phyloP scores from a whole-genome alignment of 805 yeast genomes.

The Candida ipomoeae region DNA sequence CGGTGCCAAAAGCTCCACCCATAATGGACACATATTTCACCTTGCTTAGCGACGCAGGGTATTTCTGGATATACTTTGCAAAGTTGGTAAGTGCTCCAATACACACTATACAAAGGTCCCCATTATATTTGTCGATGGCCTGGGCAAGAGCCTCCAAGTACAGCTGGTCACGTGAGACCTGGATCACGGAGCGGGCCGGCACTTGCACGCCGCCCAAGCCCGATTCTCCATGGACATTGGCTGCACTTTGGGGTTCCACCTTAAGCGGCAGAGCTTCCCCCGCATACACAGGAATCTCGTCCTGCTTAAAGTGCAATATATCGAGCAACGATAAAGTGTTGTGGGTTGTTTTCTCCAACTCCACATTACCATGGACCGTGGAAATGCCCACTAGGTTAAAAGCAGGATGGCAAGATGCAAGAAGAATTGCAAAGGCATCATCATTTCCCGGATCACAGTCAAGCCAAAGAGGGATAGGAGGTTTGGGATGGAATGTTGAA shows the following conservation, averaged over 20 bases:
- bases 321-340: constrained; percentile 68
- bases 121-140: constrained; percentile 42
- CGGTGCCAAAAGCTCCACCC: constrained; percentile 67
- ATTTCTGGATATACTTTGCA: constrained; percentile 48
- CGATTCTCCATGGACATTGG: constrained; percentile 64
- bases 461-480: constrained; percentile 63
- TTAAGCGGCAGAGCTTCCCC: constrained; percentile 61
- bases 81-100: constrained; percentile 78
- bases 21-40: constrained; percentile 59
- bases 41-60: constrained; percentile 50
- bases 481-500: too few relatives aligned
- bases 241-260: constrained; percentile 49
- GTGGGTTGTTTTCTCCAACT: constrained; percentile 58
- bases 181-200: constrained; percentile 46
- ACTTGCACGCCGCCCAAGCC: constrained; percentile 74
- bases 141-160: constrained; percentile 36
- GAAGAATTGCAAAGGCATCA: constrained; percentile 70
- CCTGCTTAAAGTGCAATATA: constrained; percentile 38
- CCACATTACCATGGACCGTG: constrained; percentile 70
- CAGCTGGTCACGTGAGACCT: constrained; percentile 18
- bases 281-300: constrained; percentile 59
- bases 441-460: constrained; percentile 95
- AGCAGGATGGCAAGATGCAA: constrained; percentile 58
- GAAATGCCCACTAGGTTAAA: constrained; percentile 65
- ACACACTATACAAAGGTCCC: constrained; percentile 58